Evolutionary conservation across 495 filamentous ascomycete species (phyloP).

Genomic region (Echria macrotheca): DNA sequence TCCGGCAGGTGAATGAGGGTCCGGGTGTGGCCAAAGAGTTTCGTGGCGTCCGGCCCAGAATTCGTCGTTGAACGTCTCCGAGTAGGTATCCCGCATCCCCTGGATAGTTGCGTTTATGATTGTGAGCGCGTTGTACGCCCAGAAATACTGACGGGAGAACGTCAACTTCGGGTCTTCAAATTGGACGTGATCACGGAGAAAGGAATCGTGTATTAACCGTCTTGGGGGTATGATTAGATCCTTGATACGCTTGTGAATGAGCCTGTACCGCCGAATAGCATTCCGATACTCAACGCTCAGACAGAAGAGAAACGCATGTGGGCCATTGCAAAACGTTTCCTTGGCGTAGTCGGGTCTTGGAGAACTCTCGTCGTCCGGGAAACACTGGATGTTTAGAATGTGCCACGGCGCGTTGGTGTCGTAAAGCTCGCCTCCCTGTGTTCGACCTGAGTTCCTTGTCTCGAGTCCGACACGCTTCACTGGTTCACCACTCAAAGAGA

Average conservation of each 20-base stretch:
- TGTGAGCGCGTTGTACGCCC: slow-evolving; percentile 50
- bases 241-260: too few relatives aligned
- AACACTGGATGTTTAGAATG: slow-evolving; percentile 46
- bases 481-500: slow-evolving; percentile 39
- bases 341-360: slow-evolving; percentile 40
- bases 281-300: slow-evolving; percentile 48
- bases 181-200: slow-evolving; percentile 46
- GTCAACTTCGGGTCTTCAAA: slow-evolving; percentile 54
- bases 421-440: slow-evolving; percentile 39
- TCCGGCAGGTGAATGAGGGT: slow-evolving; percentile 11
- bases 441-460: too few relatives aligned
- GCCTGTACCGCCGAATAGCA: slow-evolving; percentile 45
- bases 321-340: slow-evolving; percentile 46
- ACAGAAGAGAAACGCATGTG: slow-evolving; percentile 47
- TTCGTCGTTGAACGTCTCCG: slow-evolving; percentile 42
- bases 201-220: slow-evolving; percentile 49
- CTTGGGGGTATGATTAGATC: slow-evolving; percentile 42
- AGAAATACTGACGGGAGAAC: slow-evolving; percentile 53
- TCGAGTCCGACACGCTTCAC: too few relatives aligned
- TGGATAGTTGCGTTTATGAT: slow-evolving; percentile 53
- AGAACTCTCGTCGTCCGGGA: slow-evolving; percentile 44
- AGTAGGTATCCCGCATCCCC: slow-evolving; percentile 43
- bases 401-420: slow-evolving; percentile 49
- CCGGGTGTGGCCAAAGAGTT: slow-evolving; percentile 32
- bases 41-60: slow-evolving; percentile 47